Percentiles rank a stretch among this genome's conserved stretches.
These are phyloP conservation scores for Corymbia citriodora DNA, from an alignment of 441 rosid genomes.

Conservation along the genomic window DNA sequence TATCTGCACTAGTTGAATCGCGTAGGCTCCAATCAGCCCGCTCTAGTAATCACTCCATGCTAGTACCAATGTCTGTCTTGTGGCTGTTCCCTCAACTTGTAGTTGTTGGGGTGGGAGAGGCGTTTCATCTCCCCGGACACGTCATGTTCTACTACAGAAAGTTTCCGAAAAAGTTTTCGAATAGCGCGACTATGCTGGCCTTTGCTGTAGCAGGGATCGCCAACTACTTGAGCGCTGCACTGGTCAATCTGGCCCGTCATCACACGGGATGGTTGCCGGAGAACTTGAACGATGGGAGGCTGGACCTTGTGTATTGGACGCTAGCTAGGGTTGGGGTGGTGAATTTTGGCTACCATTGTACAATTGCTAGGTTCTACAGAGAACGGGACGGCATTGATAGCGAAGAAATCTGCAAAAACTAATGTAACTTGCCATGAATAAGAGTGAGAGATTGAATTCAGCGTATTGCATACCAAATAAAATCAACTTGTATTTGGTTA, in stretches of 20 bases:
- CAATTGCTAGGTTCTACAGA: slow-evolving; percentile 24
- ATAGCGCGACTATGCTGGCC: slow-evolving; percentile 40
- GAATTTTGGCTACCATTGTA: slow-evolving; percentile 31
- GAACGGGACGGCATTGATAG: not conserved
- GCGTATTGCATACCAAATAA: not conserved
- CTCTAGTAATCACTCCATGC: not conserved
- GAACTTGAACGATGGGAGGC: slow-evolving; percentile 38
- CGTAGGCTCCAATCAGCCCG: slow-evolving; percentile 16
- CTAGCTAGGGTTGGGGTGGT: slow-evolving; percentile 20
- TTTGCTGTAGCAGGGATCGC: slow-evolving; percentile 32
- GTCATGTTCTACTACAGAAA: slow-evolving; percentile 45
- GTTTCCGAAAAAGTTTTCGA: slow-evolving; percentile 39
- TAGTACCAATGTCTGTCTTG: slow-evolving; percentile 31
- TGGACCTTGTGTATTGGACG: slow-evolving; percentile 38
- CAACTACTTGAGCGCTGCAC: slow-evolving; percentile 30
- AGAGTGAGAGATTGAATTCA: not conserved
- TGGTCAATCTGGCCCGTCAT: slow-evolving; percentile 18
- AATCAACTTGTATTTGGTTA: not conserved
- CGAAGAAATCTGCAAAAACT: not conserved
- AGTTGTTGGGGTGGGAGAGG: slow-evolving; percentile 46
- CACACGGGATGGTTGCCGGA: slow-evolving; percentile 32
- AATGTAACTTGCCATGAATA: not conserved
- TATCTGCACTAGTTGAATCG: not conserved
- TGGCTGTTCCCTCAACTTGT: slow-evolving; percentile 50
- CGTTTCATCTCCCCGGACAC: slow-evolving; percentile 51